A percentile compares a stretch with the other conserved stretches of the same genome.
phyloP scores from a whole-genome alignment of 225 moss, liverwort and hornwort genomes.

The Pseudisothecium myosuroides region DNA sequence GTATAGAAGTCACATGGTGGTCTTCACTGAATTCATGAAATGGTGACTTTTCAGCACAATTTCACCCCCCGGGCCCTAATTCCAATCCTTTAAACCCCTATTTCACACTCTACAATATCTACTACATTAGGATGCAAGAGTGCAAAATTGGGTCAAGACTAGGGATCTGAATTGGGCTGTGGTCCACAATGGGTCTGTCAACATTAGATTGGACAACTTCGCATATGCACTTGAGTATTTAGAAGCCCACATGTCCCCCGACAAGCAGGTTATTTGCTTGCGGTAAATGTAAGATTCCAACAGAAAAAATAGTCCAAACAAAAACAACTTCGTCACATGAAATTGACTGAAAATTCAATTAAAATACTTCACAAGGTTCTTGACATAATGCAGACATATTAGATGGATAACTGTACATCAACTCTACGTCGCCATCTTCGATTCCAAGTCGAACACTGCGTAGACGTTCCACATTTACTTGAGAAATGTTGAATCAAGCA shows the following conservation, averaged over 20 bases:
- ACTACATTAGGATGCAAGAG: background rate
- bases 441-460: background rate
- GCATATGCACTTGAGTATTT: background rate
- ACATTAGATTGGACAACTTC: background rate
- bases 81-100: background rate
- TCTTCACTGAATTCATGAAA: background rate
- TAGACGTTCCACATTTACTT: background rate
- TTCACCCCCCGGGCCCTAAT: background rate
- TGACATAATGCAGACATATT: background rate
- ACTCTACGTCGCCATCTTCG: background rate
- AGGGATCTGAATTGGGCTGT: background rate
- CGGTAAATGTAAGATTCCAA: background rate
- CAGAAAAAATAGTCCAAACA: background rate
- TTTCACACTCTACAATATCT: background rate
- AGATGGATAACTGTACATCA: background rate
- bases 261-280: background rate
- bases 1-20: fast-evolving
- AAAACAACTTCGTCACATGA: background rate
- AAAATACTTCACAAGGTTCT: background rate
- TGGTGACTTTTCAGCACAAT: background rate
- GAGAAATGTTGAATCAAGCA: background rate
- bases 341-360: background rate
- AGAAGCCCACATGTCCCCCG: background rate
- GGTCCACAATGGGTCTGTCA: background rate
- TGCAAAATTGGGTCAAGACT: background rate